These are phyloP conservation scores for Cadophora gregata DNA, from an alignment of 2,329 filamentous ascomycete species.

Conservation along the genomic window DNA sequence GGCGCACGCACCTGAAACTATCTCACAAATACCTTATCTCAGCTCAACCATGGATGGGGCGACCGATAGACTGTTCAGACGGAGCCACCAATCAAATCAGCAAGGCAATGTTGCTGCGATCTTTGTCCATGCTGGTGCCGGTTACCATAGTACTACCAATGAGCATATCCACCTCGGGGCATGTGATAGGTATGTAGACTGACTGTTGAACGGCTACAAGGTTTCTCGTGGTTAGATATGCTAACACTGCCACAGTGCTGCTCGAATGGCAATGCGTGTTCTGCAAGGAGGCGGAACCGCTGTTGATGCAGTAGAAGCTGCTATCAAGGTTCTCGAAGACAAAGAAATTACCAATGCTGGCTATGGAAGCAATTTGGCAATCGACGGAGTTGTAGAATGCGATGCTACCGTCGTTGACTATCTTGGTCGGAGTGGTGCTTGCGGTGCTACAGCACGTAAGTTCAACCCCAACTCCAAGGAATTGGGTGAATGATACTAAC, in stretches of 20 bases:
- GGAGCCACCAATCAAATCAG: constrained; percentile 26
- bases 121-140: constrained; percentile 94
- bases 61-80: constrained; percentile 36
- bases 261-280: constrained; percentile 81
- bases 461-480: constrained; percentile 34
- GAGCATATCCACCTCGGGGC: constrained; percentile 84
- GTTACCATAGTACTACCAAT: constrained; percentile 88
- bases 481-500: not conserved
- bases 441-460: constrained; percentile 88
- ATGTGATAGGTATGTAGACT: constrained; percentile 77
- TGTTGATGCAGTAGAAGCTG: constrained; percentile 87
- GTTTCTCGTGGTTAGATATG: not conserved
- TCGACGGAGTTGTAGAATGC: constrained; percentile 90
- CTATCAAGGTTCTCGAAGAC: constrained; percentile 87
- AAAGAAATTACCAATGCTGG: constrained; percentile 96
- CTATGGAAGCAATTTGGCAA: constrained; percentile 91
- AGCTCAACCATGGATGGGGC: constrained; percentile 40
- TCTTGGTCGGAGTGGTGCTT: constrained; percentile 87
- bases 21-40: not conserved
- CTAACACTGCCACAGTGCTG: constrained; percentile 63
- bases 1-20: not conserved
- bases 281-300: constrained; percentile 80
- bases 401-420: constrained; percentile 95
- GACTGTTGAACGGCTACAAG: not conserved
- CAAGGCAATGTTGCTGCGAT: constrained; percentile 67